Evolutionary conservation across 805 yeast species (phyloP).

Genomic region (Zygoascus tannicola): DNA sequence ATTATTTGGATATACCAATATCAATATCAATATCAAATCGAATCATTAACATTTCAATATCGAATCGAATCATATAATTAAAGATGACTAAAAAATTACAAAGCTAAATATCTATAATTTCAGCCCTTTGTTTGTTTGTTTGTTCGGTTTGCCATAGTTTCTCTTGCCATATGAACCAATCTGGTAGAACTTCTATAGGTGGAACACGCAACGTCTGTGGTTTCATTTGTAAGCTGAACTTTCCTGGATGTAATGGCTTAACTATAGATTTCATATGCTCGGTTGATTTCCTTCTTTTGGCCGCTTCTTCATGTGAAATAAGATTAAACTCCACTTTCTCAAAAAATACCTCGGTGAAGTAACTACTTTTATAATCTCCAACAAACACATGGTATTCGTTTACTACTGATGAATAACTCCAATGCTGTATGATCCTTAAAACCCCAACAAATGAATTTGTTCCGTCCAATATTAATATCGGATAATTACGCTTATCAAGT

Average conservation of each 20-base stretch:
- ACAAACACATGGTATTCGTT: conserved; percentile 76
- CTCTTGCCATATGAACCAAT: conserved; percentile 62
- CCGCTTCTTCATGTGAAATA: conserved; percentile 46
- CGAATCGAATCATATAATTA: too few relatives aligned
- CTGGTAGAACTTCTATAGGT: conserved; percentile 52
- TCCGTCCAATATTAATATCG: conserved; percentile 67
- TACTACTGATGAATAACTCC: conserved; percentile 78
- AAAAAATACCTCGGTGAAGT: conserved; percentile 70
- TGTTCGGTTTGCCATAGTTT: conserved; percentile 45
- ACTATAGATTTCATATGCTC: conserved; percentile 9
- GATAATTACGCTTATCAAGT: conserved; percentile 53
- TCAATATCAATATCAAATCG: too few relatives aligned
- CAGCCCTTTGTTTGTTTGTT: not conserved
- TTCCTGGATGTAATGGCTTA: too few relatives aligned
- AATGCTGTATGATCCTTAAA: conserved; percentile 71
- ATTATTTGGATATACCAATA: too few relatives aligned
- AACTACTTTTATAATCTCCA: conserved; percentile 56
- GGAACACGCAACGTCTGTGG: conserved; percentile 40
- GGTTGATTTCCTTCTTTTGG: conserved; percentile 26
- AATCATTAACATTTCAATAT: too few relatives aligned
- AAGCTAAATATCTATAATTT: not conserved
- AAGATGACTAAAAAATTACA: too few relatives aligned
- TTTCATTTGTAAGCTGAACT: too few relatives aligned
- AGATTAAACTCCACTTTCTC: conserved; percentile 59
- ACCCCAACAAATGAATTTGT: conserved; percentile 75